Conservation (phyloP, 2,329 filamentous ascomycete species). For the Ceratocystis colombiana region DNA sequence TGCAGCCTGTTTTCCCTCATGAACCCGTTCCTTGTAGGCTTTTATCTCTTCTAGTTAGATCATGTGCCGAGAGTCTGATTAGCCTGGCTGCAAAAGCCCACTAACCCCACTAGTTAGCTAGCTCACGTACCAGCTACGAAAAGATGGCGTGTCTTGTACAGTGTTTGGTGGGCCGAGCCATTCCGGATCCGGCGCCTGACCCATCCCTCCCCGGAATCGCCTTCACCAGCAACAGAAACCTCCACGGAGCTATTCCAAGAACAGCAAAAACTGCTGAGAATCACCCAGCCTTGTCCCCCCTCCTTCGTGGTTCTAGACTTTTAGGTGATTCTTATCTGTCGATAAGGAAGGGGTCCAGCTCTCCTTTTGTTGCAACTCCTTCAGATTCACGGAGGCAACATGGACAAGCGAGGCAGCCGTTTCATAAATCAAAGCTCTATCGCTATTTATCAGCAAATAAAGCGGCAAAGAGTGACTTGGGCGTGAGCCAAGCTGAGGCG, state of each 20-base stretch:
- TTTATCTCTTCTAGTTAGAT: not conserved
- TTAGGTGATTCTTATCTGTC: not conserved
- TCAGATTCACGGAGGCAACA: not conserved
- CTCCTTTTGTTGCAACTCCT: not conserved
- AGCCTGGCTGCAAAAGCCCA: too few species aligned
- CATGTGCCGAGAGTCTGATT: slow-evolving; percentile 5
- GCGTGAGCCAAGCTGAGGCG: not conserved
- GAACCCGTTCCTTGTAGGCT: not conserved
- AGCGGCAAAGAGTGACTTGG: not conserved
- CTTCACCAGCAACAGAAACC: not conserved
- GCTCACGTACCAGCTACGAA: not conserved
- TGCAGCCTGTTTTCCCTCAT: not conserved
- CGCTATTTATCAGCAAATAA: slow-evolving; percentile 8
- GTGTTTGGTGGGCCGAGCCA: not conserved
- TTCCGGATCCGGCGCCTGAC: slow-evolving; percentile 2
- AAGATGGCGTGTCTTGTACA: not conserved
- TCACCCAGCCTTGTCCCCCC: not conserved
- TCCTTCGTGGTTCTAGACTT: not conserved
- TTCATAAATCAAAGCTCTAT: not conserved
- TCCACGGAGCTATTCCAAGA: not conserved
- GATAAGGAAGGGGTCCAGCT: slow-evolving; percentile 11
- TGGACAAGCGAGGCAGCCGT: not conserved
- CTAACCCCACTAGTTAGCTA: not conserved
- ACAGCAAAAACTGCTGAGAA: not conserved
- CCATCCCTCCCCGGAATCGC: slow-evolving; percentile 5